A percentile compares a stretch with the other conserved stretches of the same genome.
Evolutionary conservation across 1,284 basidiomycete species (phyloP).

Genomic region (Sphagnurus paluster): DNA sequence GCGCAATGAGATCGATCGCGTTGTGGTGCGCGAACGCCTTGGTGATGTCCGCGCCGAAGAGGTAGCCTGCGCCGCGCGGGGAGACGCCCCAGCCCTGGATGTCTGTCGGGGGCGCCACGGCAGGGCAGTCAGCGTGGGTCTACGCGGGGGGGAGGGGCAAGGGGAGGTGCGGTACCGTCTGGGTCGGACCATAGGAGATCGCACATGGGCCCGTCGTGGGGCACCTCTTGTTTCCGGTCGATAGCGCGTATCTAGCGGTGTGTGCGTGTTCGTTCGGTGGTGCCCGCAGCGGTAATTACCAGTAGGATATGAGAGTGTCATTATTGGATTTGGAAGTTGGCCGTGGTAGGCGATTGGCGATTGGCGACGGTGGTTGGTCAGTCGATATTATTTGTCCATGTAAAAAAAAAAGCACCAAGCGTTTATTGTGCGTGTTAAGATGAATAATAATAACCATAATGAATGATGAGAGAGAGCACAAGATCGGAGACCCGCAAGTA

Average conservation of each 20-base stretch:
- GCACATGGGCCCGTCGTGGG: slow-evolving; percentile 99
- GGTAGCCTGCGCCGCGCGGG: slow-evolving; percentile 94
- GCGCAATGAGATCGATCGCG: slow-evolving; percentile 91
- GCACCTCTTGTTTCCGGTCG: slow-evolving; percentile 97
- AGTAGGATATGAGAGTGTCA: too few relatives aligned
- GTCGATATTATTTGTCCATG: too few relatives aligned
- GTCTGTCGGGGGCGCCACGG: slow-evolving; percentile 50
- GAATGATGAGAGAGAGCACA: too few relatives aligned
- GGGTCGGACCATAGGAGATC: slow-evolving; percentile 99
- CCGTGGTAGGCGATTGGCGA: too few relatives aligned
- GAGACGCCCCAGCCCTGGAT: slow-evolving; percentile 95
- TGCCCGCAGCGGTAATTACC: slow-evolving; percentile 3
- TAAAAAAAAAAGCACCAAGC: too few relatives aligned
- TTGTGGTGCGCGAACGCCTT: slow-evolving; percentile 90
- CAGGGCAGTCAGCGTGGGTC: too few relatives aligned
- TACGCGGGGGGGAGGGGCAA: background rate
- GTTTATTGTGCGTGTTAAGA: too few relatives aligned
- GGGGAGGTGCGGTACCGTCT: slow-evolving; percentile 60
- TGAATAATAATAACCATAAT: too few relatives aligned
- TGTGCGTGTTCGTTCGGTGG: background rate
- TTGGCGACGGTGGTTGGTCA: too few relatives aligned
- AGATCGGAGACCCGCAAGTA: too few relatives aligned
- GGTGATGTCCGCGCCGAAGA: slow-evolving; percentile 94
- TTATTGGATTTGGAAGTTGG: too few relatives aligned
- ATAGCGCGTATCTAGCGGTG: slow-evolving; percentile 83